These are phyloP conservation scores for Penicillium capsulatum DNA, from an alignment of 2,329 filamentous ascomycete genomes.

Conservation along the genomic window DNA sequence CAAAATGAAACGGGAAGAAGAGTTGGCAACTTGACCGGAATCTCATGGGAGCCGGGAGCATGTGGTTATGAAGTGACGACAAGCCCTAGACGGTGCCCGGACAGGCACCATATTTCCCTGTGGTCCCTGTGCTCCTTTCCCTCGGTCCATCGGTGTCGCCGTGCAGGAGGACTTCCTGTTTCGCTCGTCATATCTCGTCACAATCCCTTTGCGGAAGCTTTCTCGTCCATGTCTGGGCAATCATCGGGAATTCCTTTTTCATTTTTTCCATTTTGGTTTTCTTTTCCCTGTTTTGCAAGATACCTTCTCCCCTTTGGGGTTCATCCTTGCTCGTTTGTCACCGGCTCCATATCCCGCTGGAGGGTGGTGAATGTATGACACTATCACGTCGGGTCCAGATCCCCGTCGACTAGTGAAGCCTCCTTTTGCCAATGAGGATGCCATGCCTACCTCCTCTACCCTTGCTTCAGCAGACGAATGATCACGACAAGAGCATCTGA, in stretches of 20 bases:
- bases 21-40: conserved; percentile 19
- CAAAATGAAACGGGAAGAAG: conserved; percentile 6
- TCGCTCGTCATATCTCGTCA: too few relatives aligned
- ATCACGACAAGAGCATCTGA: conserved; percentile 2
- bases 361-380: conserved; percentile 13
- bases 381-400: conserved; percentile 11
- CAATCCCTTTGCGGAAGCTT: too few relatives aligned
- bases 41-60: conserved; percentile 1
- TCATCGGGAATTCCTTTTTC: too few relatives aligned
- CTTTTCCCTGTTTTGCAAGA: too few relatives aligned
- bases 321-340: not conserved
- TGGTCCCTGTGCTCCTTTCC: too few relatives aligned
- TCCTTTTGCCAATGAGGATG: conserved; percentile 14
- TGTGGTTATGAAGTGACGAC: conserved; percentile 1
- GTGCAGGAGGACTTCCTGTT: too few relatives aligned
- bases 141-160: too few relatives aligned
- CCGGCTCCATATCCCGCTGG: not conserved
- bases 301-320: not conserved
- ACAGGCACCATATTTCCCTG: not conserved
- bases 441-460: conserved; percentile 7
- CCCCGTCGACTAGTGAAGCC: conserved; percentile 6
- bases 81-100: not conserved
- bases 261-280: too few relatives aligned
- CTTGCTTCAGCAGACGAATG: conserved; percentile 11
- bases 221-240: too few relatives aligned